These are phyloP conservation scores for Colletotrichum phormii DNA, from an alignment of 2,329 filamentous ascomycete genomes.

Conservation along the genomic window DNA sequence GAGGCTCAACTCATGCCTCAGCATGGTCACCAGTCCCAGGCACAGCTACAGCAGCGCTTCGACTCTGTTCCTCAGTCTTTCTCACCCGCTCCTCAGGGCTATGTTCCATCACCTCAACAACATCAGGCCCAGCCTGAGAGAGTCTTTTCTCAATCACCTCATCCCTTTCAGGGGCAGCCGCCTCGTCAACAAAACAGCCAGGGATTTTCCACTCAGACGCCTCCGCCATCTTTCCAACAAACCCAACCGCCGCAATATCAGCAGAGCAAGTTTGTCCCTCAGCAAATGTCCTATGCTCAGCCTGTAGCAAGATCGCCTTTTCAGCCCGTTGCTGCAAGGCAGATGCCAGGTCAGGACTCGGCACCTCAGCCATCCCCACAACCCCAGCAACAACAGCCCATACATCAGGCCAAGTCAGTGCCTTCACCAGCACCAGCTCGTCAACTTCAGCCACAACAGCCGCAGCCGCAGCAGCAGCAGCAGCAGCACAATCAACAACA, in stretches of 20 bases:
- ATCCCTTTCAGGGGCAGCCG: constrained; percentile 31
- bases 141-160: constrained; percentile 35
- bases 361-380: constrained; percentile 17
- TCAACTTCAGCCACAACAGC: constrained; percentile 23
- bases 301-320: constrained; percentile 12
- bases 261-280: constrained; percentile 35
- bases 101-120: constrained; percentile 42
- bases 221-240: constrained; percentile 28
- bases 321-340: constrained; percentile 28
- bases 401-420: constrained; percentile 36
- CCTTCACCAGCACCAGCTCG: constrained; percentile 3
- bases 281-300: constrained; percentile 32
- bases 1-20: constrained; percentile 49
- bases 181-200: constrained; percentile 28
- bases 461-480: constrained; percentile 17
- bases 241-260: constrained; percentile 28
- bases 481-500: neutral
- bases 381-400: constrained; percentile 34
- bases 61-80: constrained; percentile 32
- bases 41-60: constrained; percentile 47
- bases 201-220: constrained; percentile 28
- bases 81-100: constrained; percentile 41
- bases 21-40: constrained; percentile 47
- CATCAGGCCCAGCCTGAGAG: constrained; percentile 34
- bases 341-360: constrained; percentile 16